Evolutionary conservation across 345 rosid genomes (phyloP).

Genomic region (Salix caprea): DNA sequence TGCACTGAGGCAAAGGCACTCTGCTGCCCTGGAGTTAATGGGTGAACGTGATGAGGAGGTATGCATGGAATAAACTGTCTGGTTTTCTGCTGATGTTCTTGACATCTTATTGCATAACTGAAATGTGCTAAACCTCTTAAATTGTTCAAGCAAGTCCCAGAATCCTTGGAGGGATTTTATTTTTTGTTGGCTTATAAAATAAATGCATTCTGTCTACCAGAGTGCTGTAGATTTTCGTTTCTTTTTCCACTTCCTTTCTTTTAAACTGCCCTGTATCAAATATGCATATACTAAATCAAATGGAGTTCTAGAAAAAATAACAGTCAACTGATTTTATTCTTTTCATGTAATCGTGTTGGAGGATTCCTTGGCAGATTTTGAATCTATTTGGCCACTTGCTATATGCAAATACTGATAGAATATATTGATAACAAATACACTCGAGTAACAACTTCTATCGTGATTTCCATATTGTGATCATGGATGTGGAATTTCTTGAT

Average conservation of each 20-base stretch:
- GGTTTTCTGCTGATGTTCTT: not conserved
- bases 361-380: not conserved
- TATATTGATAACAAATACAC: not conserved
- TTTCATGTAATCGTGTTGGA: not conserved
- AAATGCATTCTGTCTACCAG: not conserved
- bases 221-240: not conserved
- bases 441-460: not conserved
- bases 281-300: not conserved
- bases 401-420: not conserved
- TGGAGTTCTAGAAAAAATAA: not conserved
- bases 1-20: slow-evolving; percentile 84
- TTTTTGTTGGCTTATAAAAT: not conserved
- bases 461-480: not conserved
- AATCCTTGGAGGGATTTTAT: not conserved
- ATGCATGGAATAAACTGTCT: slow-evolving; percentile 11
- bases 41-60: slow-evolving; percentile 99
- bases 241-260: not conserved
- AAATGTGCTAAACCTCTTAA: not conserved
- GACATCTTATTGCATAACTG: not conserved
- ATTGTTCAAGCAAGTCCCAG: not conserved
- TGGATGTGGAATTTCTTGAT: not conserved
- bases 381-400: not conserved
- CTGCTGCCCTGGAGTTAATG: slow-evolving; percentile 97
- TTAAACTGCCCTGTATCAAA: not conserved
- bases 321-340: not conserved